Evolutionary conservation across 83 land plant genomes (phyloP).

Genomic region (Picea abies): DNA sequence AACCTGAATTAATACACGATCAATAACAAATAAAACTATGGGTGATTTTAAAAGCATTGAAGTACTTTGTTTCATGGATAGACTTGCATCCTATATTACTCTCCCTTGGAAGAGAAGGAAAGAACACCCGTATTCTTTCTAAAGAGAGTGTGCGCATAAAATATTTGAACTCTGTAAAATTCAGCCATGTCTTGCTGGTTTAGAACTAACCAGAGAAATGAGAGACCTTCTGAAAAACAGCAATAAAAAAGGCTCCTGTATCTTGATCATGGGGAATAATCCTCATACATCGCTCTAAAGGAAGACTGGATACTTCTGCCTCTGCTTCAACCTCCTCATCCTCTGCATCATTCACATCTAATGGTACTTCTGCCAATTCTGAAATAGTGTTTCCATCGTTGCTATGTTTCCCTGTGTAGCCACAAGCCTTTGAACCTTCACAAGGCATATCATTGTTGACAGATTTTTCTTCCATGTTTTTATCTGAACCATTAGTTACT

Average conservation of each 20-base stretch:
- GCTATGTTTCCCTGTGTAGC: too few species aligned
- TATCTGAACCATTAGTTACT: not conserved
- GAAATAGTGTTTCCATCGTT: not conserved
- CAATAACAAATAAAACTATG: not conserved
- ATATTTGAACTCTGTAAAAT: not conserved
- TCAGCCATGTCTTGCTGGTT: not conserved
- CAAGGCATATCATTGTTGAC: too few species aligned
- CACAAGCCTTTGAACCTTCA: too few species aligned
- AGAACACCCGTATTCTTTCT: not conserved
- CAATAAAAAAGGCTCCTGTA: constrained; percentile 98
- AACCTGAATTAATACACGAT: too few species aligned
- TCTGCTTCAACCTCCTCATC: constrained; percentile 20
- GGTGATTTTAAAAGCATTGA: not conserved
- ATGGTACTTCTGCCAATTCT: not conserved
- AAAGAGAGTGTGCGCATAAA: not conserved
- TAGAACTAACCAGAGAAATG: constrained; percentile 58
- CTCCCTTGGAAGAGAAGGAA: not conserved
- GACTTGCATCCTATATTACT: not conserved
- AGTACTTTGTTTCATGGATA: not conserved
- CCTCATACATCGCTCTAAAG: constrained; percentile 89
- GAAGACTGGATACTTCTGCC: constrained; percentile 67
- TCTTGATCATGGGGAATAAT: constrained; percentile 99
- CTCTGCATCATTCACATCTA: constrained; percentile 6
- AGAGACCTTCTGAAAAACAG: constrained; percentile 78
- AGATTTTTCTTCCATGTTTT: too few species aligned